Evolutionary conservation across 2,329 filamentous ascomycete genomes (phyloP).

Genomic region (Claviceps humidiphila): DNA sequence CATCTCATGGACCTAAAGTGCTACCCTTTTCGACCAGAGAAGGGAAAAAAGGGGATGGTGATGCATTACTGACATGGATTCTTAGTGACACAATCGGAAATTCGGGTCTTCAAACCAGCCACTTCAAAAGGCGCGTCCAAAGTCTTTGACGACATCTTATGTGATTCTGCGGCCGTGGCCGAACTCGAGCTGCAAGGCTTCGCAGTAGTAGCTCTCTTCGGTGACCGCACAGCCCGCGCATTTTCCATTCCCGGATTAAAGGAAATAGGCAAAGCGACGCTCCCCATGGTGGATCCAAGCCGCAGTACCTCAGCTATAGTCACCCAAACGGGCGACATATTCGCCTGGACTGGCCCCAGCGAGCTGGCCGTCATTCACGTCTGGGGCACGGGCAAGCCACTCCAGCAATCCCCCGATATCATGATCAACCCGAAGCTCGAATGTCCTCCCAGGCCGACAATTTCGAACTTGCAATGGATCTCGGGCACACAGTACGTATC

Average conservation of each 20-base stretch:
- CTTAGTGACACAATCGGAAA: conserved; percentile 53
- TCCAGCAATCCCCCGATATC: conserved; percentile 53
- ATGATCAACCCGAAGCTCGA: conserved; percentile 65
- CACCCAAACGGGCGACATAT: conserved; percentile 64
- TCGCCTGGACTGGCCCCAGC: conserved; percentile 80
- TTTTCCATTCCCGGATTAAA: conserved; percentile 81
- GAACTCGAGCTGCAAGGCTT: conserved; percentile 62
- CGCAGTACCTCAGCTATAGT: conserved; percentile 59
- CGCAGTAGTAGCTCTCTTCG: conserved; percentile 73
- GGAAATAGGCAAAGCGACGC: conserved; percentile 57
- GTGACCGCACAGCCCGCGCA: conserved; percentile 64
- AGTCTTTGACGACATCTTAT: conserved; percentile 70
- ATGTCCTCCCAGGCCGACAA: conserved; percentile 74
- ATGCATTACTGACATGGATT: background rate
- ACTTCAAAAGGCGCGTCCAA: conserved; percentile 83
- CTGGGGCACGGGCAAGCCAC: conserved; percentile 60
- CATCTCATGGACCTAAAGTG: too few relatives aligned
- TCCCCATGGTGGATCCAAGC: conserved; percentile 60
- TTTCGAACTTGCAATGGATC: conserved; percentile 93
- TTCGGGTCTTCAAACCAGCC: conserved; percentile 79
- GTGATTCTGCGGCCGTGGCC: conserved; percentile 66
- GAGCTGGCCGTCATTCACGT: conserved; percentile 73
- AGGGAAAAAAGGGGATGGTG: too few relatives aligned
- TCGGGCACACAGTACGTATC: conserved; percentile 87
- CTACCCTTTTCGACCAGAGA: too few relatives aligned